Conservation (phyloP, 495 filamentous ascomycete genomes). For the Entonaema liquescens region DNA sequence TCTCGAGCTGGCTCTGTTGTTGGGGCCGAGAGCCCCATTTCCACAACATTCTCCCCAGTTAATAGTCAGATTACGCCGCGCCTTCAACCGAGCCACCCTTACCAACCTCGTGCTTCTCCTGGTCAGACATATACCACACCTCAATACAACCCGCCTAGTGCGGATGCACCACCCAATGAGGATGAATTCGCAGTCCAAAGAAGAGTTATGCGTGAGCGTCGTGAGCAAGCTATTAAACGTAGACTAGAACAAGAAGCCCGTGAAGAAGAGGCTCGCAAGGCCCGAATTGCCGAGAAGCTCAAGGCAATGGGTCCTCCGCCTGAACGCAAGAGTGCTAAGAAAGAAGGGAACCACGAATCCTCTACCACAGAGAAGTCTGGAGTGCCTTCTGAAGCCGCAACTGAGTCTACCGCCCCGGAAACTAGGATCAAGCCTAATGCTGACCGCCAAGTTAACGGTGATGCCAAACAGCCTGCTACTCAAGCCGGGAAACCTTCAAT, state of each 20-base stretch:
- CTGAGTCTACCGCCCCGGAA: neutral
- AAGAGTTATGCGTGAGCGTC: constrained; percentile 83
- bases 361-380: constrained; percentile 14
- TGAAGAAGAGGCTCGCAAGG: constrained; percentile 80
- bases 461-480: constrained; percentile 13
- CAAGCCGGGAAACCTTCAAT: constrained; percentile 23
- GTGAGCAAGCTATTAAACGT: constrained; percentile 79
- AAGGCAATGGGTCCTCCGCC: constrained; percentile 77
- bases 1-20: constrained; percentile 54
- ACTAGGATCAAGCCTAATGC: neutral
- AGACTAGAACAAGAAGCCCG: constrained; percentile 80
- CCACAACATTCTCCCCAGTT: constrained; percentile 54
- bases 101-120: constrained; percentile 61
- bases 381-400: neutral
- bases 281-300: constrained; percentile 84
- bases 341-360: constrained; percentile 40
- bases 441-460: constrained; percentile 17
- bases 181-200: constrained; percentile 76
- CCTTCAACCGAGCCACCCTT: constrained; percentile 51
- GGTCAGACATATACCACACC: constrained; percentile 58
- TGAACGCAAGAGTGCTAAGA: constrained; percentile 65
- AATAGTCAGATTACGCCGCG: constrained; percentile 45
- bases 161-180: constrained; percentile 50
- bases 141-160: constrained; percentile 47
- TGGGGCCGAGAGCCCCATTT: constrained; percentile 58